Base-by-base conservation (phyloP, 352 stramenopile genomes). In the Pythium scleroteichum region DNA sequence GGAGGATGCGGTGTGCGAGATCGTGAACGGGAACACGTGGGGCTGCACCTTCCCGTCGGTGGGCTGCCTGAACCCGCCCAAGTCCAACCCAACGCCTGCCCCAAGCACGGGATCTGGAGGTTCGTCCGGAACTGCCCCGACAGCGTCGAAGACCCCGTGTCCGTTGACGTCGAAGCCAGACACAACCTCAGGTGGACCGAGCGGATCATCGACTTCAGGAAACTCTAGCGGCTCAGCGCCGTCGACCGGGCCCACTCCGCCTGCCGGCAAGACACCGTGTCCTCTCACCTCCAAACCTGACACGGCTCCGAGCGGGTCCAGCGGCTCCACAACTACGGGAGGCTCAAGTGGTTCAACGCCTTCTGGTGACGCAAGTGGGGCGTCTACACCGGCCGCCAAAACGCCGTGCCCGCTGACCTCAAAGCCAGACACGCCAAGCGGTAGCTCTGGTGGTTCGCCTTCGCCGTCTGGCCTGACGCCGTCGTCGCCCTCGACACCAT, bases 1-100 rank as follows among this genome's bases (percentile, higher is more conserved):
- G 41, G 68, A 75, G 40, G 59, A 71, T 51, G 41, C 68, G 10
- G 54, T 60, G 17, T 75, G 68, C 27, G 58, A 55, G 19, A 63
- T 66, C 9, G 50, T 75, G 12, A 56, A 35, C 17, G 53, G 52
- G 23, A 51, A 24, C 5, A 59, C 64, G 4, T 75, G 68, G 68
- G 68, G 68, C 23, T 75, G 68, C 41, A 61, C 56, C 22, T 72
- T 75, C 48, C 68, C 59, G 26, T 66, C 59, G n/a, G 42, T 61
- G 10, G 59, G 59, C 7, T 66, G 59, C 42, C 44, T 61, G 19
- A 66, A 54, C 42, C 54, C 42, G 12, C 22, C 27, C 9, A n/a
- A 22, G n/a, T 20, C 35, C 2, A 40, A 38, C 20, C 52, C 52
- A 17, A 59, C 39, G 24, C 6, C 38, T 44, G 13, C 38, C 6